Percentiles rank a stretch among this genome's conserved stretches.
phyloP scores from a whole-genome alignment of 352 stramenopile genomes.

The Pilasporangium apinafurcum region DNA sequence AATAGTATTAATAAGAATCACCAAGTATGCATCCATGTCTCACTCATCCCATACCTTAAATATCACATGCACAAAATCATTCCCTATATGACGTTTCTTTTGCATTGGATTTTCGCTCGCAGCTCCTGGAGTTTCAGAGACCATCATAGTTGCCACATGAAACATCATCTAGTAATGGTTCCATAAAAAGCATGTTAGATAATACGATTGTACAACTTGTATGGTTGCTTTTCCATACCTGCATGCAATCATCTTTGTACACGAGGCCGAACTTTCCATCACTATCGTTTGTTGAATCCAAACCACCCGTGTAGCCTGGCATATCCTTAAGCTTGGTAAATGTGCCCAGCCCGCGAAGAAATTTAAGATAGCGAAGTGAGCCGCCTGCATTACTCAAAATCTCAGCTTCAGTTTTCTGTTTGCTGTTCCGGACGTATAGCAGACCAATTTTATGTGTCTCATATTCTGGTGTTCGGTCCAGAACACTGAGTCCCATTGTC shows the following conservation, averaged over 20 bases:
- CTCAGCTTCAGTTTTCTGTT: constrained; percentile 52
- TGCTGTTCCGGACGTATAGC: constrained; percentile 57
- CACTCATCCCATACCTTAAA: constrained; percentile 48
- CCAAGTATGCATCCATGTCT: neutral
- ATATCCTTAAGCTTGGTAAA: constrained; percentile 68
- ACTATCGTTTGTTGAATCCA: constrained; percentile 60
- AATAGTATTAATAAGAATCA: neutral
- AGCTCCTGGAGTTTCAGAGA: constrained; percentile 4
- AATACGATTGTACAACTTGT: neutral
- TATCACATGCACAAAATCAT: constrained; percentile 85
- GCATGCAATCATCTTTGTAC: constrained; percentile 56
- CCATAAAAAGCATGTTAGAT: neutral
- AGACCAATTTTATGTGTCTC: constrained; percentile 87
- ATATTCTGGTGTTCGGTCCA: constrained; percentile 75
- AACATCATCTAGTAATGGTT: constrained; percentile 69
- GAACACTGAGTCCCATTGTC: constrained; percentile 53
- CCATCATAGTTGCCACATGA: constrained; percentile 85
- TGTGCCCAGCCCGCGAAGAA: constrained; percentile 58
- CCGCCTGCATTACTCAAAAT: constrained; percentile 69
- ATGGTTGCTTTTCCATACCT: constrained; percentile 30
- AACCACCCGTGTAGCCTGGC: constrained; percentile 60
- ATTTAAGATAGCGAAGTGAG: constrained; percentile 67
- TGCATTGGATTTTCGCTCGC: constrained; percentile 26
- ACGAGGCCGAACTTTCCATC: constrained; percentile 75
- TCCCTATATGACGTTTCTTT: constrained; percentile 87